A percentile compares a stretch with the other conserved stretches of the same genome.
Evolutionary conservation across 2,329 filamentous ascomycete species (phyloP).

Genomic region (Graphilbum ipis-grandicollis): DNA sequence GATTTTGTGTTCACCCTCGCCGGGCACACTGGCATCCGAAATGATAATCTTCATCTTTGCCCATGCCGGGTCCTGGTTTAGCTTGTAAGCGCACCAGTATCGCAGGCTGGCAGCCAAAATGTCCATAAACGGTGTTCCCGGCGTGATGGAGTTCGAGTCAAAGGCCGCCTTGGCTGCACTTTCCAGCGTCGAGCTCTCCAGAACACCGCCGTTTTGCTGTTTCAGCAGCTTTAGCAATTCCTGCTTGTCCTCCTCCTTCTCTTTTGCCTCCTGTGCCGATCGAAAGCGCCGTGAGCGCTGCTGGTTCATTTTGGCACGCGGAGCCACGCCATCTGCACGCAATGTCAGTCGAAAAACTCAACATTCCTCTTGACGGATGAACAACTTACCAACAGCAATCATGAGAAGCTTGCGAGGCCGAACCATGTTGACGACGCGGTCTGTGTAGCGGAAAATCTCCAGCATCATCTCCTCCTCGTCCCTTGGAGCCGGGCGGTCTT

Average conservation of each 20-base stretch:
- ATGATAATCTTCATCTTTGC: constrained; percentile 94
- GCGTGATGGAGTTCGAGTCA: constrained; percentile 76
- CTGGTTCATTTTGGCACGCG: constrained; percentile 98
- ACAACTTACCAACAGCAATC: constrained; percentile 85
- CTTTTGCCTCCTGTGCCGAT: constrained; percentile 80
- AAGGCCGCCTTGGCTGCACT: constrained; percentile 72
- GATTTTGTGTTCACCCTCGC: constrained; percentile 98
- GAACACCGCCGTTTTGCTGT: constrained; percentile 52
- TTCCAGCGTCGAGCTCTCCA: constrained; percentile 43
- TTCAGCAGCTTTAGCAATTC: constrained; percentile 75
- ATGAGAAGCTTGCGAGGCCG: constrained; percentile 87
- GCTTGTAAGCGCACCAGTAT: constrained; percentile 95
- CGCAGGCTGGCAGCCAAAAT: constrained; percentile 76
- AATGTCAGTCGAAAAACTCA: neutral
- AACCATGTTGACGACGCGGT: constrained; percentile 97
- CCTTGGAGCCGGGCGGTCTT: constrained; percentile 76
- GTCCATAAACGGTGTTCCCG: constrained; percentile 97
- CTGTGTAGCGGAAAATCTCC: constrained; percentile 96
- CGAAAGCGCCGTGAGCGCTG: constrained; percentile 92
- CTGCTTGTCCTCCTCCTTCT: constrained; percentile 82
- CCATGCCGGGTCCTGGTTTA: constrained; percentile 94
- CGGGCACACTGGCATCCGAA: constrained; percentile 91
- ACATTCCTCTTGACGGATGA: too few relatives aligned
- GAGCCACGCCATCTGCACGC: constrained; percentile 71
- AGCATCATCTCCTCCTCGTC: constrained; percentile 99